A percentile compares a stretch with the other conserved stretches of the same genome.
Conservation (phyloP, 768 basidiomycete genomes). For the Saitozyma sp. region DNA sequence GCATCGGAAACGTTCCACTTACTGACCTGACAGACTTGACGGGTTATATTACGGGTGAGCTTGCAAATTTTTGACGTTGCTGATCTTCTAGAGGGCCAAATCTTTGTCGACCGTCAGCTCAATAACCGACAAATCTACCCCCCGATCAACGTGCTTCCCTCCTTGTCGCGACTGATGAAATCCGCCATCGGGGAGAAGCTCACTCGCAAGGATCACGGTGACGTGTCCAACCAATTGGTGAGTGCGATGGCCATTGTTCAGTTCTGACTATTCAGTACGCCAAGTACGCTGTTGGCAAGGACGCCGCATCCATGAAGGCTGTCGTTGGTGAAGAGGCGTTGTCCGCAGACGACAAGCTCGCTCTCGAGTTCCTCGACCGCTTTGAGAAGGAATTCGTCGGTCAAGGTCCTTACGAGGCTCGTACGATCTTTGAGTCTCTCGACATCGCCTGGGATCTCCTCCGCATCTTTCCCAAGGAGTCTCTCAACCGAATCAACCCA, state of each 20-base stretch:
- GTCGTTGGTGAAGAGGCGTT: conserved; percentile 98
- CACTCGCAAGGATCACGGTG: conserved; percentile 97
- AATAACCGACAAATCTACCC: conserved; percentile 89
- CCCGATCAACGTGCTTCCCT: conserved; percentile 98
- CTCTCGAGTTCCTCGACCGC: conserved; percentile 94
- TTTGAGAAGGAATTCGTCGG: conserved; percentile 97
- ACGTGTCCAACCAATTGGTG: conserved; percentile 97
- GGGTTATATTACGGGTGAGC: conserved; percentile 73
- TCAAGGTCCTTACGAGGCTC: conserved; percentile 93
- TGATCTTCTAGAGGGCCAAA: conserved; percentile 80
- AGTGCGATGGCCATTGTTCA: conserved; percentile 42
- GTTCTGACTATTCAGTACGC: conserved; percentile 65
- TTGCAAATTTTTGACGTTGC: not conserved
- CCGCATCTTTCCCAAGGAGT: conserved; percentile 98
- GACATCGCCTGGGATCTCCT: conserved; percentile 96
- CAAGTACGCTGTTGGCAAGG: conserved; percentile 96
- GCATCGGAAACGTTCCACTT: too few relatives aligned
- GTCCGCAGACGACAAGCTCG: conserved; percentile 91
- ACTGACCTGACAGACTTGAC: conserved; percentile 68
- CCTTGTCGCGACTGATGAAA: conserved; percentile 99
- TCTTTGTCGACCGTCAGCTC: conserved; percentile 95
- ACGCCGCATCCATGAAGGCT: conserved; percentile 98
- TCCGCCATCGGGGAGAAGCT: conserved; percentile 96
- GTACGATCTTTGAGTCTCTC: conserved; percentile 93
- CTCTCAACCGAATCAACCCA: conserved; percentile 94